Base-by-base conservation (phyloP, 495 filamentous ascomycete genomes). In the Tuber aestivum region DNA sequence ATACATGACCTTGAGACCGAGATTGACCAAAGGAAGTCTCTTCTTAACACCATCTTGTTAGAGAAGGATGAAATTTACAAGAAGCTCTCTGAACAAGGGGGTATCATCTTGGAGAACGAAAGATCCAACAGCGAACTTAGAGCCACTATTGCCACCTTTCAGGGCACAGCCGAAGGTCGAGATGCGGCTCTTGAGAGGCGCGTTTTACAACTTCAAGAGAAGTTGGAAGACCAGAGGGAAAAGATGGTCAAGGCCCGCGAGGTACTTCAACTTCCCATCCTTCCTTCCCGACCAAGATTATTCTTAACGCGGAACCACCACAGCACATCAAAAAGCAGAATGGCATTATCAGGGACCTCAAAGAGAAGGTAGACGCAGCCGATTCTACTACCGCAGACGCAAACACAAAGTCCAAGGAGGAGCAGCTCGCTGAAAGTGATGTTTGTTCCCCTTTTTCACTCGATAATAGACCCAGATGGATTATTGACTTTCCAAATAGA, bases 311-410 rank as follows among this genome's bases (percentile, higher is more conserved):
- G n/a, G 50, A 61, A 27, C 70, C 71, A 74, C 73, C 37, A 76
- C 78, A 90, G 89, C 88, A 90, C 79, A 89, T 90, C 79, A 86
- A 89, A 76, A 87, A 88, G 74, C 89, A 90, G 83, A 88, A 90
- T 69, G 84, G 85, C 45, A 85, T 88, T 72, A 89, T 90, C 83
- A 87, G 88, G 81, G 87, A 88, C 42, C 85, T 91, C 27, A 87
- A 88, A 73, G 86, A 87, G 75, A 86, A 87, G 70, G 85, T 90
- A 74, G 87, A 88, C 50, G 84, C 86, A 41, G 86, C 87, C 65
- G 86, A 87, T 72, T 83, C 82, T 72, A 80, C 83, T 32, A 69
- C 78, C 23, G 8, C 56, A 35, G 83, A 84, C 56, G 84, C 83
- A 41, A 80, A 84, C 48, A 84, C 84, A 40, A 86, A 88, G 45